These are phyloP conservation scores for Sabuloglossum arenarium DNA, from an alignment of 495 filamentous ascomycete species.

Conservation along the genomic window DNA sequence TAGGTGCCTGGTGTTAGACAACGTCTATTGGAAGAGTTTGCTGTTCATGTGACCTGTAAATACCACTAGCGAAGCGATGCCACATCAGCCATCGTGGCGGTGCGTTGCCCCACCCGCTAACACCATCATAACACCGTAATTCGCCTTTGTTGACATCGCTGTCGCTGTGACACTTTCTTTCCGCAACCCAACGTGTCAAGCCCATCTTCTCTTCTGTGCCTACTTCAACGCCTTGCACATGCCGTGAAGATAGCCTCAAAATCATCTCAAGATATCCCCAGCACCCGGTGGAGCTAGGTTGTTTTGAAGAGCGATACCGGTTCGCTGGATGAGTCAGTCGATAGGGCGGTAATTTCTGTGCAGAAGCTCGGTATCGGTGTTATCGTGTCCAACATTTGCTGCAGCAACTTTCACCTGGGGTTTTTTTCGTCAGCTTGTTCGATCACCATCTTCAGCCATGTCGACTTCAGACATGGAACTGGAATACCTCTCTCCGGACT, in stretches of 20 bases:
- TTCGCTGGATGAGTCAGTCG: background rate
- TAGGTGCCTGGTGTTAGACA: no score
- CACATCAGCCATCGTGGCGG: no score
- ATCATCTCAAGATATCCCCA: background rate
- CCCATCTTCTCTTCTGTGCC: background rate
- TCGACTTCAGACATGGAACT: conserved; percentile 27
- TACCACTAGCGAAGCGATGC: background rate
- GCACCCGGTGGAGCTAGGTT: no score
- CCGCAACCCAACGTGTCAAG: no score
- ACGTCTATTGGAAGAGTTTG: no score
- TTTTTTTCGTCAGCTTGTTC: background rate
- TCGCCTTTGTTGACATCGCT: background rate
- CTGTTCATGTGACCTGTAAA: background rate
- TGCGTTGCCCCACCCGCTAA: background rate
- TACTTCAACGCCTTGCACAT: background rate
- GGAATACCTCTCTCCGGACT: conserved; percentile 66
- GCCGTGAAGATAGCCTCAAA: background rate
- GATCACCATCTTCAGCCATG: background rate
- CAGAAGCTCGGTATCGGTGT: background rate
- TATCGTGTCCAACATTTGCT: no score
- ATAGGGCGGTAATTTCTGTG: background rate
- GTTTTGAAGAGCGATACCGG: background rate
- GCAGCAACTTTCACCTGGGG: no score
- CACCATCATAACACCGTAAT: background rate
- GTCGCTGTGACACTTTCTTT: background rate